phyloP scores from a whole-genome alignment of 805 yeast species.

The Saturnispora dispora region DNA sequence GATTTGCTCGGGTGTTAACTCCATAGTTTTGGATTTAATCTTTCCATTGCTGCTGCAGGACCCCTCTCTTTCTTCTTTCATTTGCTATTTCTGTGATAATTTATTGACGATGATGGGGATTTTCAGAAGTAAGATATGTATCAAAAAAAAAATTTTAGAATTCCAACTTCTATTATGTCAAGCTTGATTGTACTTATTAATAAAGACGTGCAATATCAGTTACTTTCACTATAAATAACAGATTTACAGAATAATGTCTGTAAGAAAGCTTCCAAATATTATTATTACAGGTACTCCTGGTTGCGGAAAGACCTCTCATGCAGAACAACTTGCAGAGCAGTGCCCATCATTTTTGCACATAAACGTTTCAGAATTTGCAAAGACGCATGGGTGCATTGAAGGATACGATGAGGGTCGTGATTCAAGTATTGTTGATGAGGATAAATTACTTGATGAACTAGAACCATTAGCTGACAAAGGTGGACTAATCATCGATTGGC shows the following conservation, averaged over 20 bases:
- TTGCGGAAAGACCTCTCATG: slow-evolving; percentile 75
- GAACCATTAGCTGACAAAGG: slow-evolving; percentile 77
- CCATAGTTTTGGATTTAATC: not conserved
- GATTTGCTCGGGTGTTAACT: slow-evolving; percentile 13
- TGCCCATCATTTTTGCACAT: slow-evolving; percentile 44
- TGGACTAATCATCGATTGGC: slow-evolving; percentile 94
- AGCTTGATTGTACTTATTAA: too few species aligned
- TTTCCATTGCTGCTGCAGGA: not conserved
- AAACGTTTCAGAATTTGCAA: slow-evolving; percentile 75
- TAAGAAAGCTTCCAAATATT: slow-evolving; percentile 53
- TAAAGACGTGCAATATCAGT: not conserved
- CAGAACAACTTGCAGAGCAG: slow-evolving; percentile 43
- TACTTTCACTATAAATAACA: not conserved
- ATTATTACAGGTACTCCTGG: slow-evolving; percentile 94
- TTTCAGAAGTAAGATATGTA: not conserved
- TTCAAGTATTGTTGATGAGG: slow-evolving; percentile 87
- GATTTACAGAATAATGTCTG: slow-evolving; percentile 15
- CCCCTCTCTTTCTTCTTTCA: slow-evolving; percentile 2
- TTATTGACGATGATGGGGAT: not conserved
- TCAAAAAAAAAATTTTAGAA: not conserved
- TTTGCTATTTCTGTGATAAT: not conserved
- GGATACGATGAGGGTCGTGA: slow-evolving; percentile 83
- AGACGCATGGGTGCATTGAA: slow-evolving; percentile 63
- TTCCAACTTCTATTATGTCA: too few species aligned
- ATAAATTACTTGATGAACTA: slow-evolving; percentile 68